Evolutionary conservation across 2,329 filamentous ascomycete species (phyloP), one percentile per base, ranked within the genome.

Genomic region (Dactylellina haptotyla): DNA sequence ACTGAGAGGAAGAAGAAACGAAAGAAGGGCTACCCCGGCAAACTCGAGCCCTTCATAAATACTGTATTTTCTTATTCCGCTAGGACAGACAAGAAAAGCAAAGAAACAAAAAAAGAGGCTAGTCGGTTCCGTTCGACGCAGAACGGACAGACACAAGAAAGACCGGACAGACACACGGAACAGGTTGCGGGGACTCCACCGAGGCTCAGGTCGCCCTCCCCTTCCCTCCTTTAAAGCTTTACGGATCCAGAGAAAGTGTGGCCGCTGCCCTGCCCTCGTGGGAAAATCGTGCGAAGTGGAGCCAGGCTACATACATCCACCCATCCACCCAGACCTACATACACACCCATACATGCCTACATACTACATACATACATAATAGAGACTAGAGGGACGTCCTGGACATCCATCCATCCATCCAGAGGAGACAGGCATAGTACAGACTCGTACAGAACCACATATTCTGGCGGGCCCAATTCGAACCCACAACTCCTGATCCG

Each of bases 201-300:
- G 67, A 72, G 67, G 67, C 59, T 72, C 59, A 64, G 61, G 63
- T 54, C 37, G 59, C 45, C 67, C 50, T 58, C 41, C 51, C n/a
- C n/a, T n/a, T n/a, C n/a, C n/a, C n/a, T n/a, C n/a, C n/a, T n/a
- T n/a, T n/a, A n/a, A n/a, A n/a, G n/a, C n/a, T 51, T 56, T 30
- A 32, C 48, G 45, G 56, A 57, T 50, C 46, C 65, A 62, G 51
- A 56, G 62, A 50, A n/a, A 51, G 58, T 71, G 66, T 73, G 69
- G 69, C 62, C 51, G 57, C 37, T 39, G 32, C 67, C n/a, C n/a
- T 53, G 67, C 62, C 69, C 69, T 73, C 69, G 69, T 73, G 69
- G 69, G 61, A 73, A 73, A 66, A 72, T 72, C 67, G 67, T 72
- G 67, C 67, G 39, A 72, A 65, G 67, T 72, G 67, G 67, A 45